Evolutionary conservation across 768 basidiomycete species (phyloP).

Genomic region (Coprinellus micaceus): DNA sequence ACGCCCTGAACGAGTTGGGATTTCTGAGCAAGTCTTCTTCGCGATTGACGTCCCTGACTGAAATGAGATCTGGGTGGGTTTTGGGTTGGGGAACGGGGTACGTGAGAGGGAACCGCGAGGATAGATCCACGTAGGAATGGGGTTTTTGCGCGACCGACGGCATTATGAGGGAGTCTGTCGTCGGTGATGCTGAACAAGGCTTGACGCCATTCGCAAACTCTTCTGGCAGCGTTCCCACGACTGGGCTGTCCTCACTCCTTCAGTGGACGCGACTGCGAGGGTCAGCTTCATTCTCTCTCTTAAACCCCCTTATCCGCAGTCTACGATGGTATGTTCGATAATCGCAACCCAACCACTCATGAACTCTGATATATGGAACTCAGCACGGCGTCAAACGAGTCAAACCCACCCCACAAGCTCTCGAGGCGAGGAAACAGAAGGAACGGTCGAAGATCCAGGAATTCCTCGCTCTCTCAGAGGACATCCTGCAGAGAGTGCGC

Average conservation of each 20-base stretch:
- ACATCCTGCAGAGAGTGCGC: constrained; percentile 60
- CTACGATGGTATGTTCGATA: not conserved
- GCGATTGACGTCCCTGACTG: constrained; percentile 71
- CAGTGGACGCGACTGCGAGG: not conserved
- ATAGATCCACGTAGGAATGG: constrained; percentile 44
- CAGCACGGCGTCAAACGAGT: constrained; percentile 73
- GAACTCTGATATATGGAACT: not conserved
- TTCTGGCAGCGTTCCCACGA: not conserved
- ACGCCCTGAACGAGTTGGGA: constrained; percentile 85
- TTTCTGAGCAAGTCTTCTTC: constrained; percentile 95
- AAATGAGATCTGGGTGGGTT: constrained; percentile 73
- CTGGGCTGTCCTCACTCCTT: not conserved
- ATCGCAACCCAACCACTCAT: too few species aligned
- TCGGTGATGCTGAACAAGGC: constrained; percentile 1
- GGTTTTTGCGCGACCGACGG: constrained; percentile 52
- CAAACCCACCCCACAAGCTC: constrained; percentile 52
- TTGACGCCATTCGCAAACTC: not conserved
- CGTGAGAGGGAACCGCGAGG: constrained; percentile 75
- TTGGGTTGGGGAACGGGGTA: constrained; percentile 78
- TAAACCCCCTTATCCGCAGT: not conserved
- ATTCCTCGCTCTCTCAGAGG: constrained; percentile 62
- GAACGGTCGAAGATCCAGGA: constrained; percentile 76
- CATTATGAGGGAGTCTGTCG: constrained; percentile 35
- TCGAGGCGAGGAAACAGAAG: constrained; percentile 63
- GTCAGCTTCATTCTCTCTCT: not conserved